Conservation (phyloP, 176 grass and related monocot species). For the Rhynchospora breviuscula region DNA sequence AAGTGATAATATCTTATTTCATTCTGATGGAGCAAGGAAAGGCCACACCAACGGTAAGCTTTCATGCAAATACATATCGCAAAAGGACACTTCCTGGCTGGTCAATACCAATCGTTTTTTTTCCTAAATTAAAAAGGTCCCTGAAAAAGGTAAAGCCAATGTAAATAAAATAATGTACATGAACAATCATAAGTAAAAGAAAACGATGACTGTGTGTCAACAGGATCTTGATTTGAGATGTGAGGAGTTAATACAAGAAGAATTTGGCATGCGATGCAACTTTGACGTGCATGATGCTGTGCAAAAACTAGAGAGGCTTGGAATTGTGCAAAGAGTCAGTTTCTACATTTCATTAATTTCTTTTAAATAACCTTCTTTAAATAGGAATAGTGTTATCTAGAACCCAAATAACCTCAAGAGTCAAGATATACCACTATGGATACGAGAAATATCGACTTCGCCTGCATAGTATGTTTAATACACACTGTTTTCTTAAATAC, state of each 20-base stretch:
- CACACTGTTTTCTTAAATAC: background rate
- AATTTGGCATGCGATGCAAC: conserved; percentile 86
- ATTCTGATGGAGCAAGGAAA: conserved; percentile 99
- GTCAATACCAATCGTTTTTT: background rate
- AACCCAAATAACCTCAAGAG: background rate
- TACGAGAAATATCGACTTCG: background rate
- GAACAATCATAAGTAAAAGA: background rate
- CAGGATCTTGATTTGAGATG: conserved; percentile 94
- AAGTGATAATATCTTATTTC: conserved; percentile 96
- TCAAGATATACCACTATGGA: background rate
- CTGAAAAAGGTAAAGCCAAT: background rate
- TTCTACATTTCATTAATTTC: conserved; percentile 16
- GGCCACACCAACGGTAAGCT: conserved; percentile 60
- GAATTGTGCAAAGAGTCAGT: conserved; percentile 85
- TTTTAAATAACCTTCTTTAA: background rate
- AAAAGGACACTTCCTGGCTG: background rate
- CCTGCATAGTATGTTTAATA: background rate
- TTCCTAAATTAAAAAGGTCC: background rate
- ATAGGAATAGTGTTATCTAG: background rate
- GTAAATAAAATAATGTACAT: background rate
- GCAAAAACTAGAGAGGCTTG: conserved; percentile 86
- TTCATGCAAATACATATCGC: background rate
- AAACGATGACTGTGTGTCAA: background rate
- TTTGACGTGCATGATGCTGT: conserved; percentile 94
- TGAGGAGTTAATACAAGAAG: conserved; percentile 90